These are phyloP conservation scores for Helianthus tuberosus DNA, from an alignment of 129 eudicot species.

Conservation along the genomic window DNA sequence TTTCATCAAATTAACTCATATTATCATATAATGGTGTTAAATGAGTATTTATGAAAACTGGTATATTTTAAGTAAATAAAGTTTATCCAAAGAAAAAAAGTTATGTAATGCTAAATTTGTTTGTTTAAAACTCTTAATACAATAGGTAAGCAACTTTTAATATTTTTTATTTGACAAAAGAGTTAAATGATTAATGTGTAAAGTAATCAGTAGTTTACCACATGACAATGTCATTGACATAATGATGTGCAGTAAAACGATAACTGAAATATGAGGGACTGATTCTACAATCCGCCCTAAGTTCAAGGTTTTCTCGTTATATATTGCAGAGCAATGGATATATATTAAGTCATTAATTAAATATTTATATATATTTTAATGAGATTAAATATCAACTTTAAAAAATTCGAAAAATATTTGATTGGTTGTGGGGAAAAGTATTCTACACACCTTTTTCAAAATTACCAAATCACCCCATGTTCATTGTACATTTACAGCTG, in stretches of 20 bases:
- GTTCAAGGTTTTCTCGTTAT: slow-evolving; percentile 12
- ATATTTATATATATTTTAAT: slow-evolving; percentile 27
- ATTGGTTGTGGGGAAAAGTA: slow-evolving; percentile 33
- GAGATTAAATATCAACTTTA: slow-evolving; percentile 16
- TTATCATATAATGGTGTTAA: neutral
- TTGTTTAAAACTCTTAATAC: neutral
- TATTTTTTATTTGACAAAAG: neutral
- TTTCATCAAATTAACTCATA: neutral
- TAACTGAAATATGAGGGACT: slow-evolving; percentile 14
- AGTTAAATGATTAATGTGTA: neutral
- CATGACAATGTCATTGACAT: neutral
- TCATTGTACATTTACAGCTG: slow-evolving; percentile 11
- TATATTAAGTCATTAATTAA: slow-evolving; percentile 19
- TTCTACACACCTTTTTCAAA: slow-evolving; percentile 10
- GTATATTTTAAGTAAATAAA: neutral
- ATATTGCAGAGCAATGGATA: slow-evolving; percentile 14
- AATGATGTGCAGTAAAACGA: neutral
- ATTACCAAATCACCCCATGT: slow-evolving; percentile 12
- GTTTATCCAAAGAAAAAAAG: neutral
- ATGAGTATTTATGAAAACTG: neutral
- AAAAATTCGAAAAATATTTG: slow-evolving; percentile 10
- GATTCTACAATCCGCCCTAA: slow-evolving; percentile 1
- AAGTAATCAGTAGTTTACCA: neutral
- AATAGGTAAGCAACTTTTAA: neutral
- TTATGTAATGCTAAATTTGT: neutral